Evolutionary conservation across 2,329 filamentous ascomycete genomes (phyloP).

Genomic region (Fusarium sp.): DNA sequence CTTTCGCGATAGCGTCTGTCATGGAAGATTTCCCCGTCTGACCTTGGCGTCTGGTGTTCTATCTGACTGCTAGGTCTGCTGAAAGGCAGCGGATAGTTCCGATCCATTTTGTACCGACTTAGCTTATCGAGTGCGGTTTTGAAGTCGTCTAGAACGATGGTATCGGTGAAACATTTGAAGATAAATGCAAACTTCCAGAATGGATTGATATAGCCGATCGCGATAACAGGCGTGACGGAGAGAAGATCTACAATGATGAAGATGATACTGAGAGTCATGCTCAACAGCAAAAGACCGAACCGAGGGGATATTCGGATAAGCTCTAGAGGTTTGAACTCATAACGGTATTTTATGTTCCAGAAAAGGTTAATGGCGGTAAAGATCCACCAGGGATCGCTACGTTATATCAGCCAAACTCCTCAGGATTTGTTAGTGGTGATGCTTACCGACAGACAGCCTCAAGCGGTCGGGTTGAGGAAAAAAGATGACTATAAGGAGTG

Average conservation of each 20-base stretch:
- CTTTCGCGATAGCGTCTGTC: not conserved
- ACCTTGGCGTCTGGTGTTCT: not conserved
- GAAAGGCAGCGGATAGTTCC: constrained; percentile 15
- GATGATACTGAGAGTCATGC: constrained; percentile 68
- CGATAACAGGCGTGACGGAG: constrained; percentile 63
- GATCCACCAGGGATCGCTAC: constrained; percentile 73
- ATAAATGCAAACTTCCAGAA: constrained; percentile 36
- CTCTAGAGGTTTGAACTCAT: constrained; percentile 66
- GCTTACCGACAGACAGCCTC: constrained; percentile 67
- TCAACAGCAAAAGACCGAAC: constrained; percentile 68
- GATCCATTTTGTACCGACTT: constrained; percentile 24
- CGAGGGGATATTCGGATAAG: constrained; percentile 69
- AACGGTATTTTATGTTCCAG: constrained; percentile 70
- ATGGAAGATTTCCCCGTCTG: accelerated
- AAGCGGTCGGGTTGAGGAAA: constrained; percentile 63
- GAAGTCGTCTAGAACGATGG: constrained; percentile 74
- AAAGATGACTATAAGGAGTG: constrained; percentile 59
- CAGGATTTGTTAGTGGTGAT: not conserved
- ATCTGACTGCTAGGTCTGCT: constrained; percentile 7
- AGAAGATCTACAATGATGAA: constrained; percentile 71
- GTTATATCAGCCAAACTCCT: not conserved
- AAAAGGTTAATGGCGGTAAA: constrained; percentile 68
- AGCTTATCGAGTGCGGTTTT: constrained; percentile 62
- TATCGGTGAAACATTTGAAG: constrained; percentile 71
- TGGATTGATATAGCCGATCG: constrained; percentile 43